Evolutionary conservation across 1,139 yeast genomes (phyloP), one percentile per base, ranked within the genome.

Genomic region (Sugiyamaella sp.): DNA sequence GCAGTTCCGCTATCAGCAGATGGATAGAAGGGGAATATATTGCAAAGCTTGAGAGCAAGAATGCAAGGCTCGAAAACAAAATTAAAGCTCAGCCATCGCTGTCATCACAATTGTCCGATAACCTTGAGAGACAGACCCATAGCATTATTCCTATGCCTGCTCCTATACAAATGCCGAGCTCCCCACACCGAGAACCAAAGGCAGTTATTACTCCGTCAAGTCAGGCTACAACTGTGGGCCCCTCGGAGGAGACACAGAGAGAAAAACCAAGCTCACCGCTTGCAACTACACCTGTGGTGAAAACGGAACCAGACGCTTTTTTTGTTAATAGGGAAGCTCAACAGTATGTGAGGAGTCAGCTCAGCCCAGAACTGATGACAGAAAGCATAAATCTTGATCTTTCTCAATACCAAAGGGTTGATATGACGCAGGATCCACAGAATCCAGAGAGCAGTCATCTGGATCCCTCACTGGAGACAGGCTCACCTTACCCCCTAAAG

Each of bases 341-440:
- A 20, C 32, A 20, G 3, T 35, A 33, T n/a, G 33, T 33, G 16
- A 22, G 21, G 5, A 46, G 45, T 39, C 50, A 46, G 12, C 14
- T 46, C 4, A 46, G 44, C 16, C 54, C 54, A n/a, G 54, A 41
- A 6, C 24, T 51, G 14, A 32, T 48, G 14, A 38, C 42, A 25
- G 56, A 53, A 32, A 53, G 56, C 17, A 49, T 53, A 27, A 39
- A 49, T 32, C 44, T 53, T 22, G 56, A 53, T 17, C 51, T 45
- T 33, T 41, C 56, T 1, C 27, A 41, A n/a, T 49, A 44, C 20
- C 44, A 48, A 16, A 22, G 37, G 21, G 19, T 35, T 9, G 43
- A 46, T n/a, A 10, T 46, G 42, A 46, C 42, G 1, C 49, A 46
- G 24, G 22, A 22, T 25, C 37, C 8, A 25, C 16, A 21, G 14